Evolutionary conservation across 2,329 filamentous ascomycete genomes (phyloP).

Genomic region (Phyllosticta paracitricarpa): DNA sequence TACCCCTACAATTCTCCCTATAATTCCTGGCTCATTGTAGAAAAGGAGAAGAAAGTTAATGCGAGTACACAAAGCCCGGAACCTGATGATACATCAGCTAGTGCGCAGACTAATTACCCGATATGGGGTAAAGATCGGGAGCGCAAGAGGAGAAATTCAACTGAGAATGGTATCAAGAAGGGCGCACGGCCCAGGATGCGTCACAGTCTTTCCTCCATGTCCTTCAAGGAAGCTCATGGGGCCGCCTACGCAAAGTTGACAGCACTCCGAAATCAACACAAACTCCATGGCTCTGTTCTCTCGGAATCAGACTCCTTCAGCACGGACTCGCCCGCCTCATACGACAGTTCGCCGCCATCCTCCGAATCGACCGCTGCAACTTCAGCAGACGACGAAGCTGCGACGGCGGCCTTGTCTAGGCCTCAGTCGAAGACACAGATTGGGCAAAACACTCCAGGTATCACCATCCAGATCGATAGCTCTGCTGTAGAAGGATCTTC

Average conservation of each 20-base stretch:
- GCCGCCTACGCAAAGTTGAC: conserved; percentile 14
- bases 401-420: conserved; percentile 1
- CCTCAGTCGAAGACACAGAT: conserved; percentile 14
- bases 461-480: conserved; percentile 20
- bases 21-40: no score
- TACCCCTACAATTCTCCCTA: no score
- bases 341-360: conserved; percentile 24
- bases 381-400: conserved; percentile 22
- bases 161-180: background rate
- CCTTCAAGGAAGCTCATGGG: background rate
- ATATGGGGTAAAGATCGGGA: background rate
- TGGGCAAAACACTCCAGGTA: conserved; percentile 15
- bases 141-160: background rate
- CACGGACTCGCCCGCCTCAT: conserved; percentile 5
- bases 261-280: conserved; percentile 22
- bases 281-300: conserved; percentile 20
- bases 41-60: no score
- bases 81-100: no score
- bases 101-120: background rate
- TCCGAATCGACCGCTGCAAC: conserved; percentile 28
- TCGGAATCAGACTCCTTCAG: conserved; percentile 15
- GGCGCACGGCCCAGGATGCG: background rate
- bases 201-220: background rate
- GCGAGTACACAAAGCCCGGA: no score
- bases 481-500: background rate